A percentile compares a stretch with the other conserved stretches of the same genome.
These are phyloP conservation scores for Zymoseptoria pseudotritici DNA, from an alignment of 2,329 filamentous ascomycete species.

Conservation along the genomic window DNA sequence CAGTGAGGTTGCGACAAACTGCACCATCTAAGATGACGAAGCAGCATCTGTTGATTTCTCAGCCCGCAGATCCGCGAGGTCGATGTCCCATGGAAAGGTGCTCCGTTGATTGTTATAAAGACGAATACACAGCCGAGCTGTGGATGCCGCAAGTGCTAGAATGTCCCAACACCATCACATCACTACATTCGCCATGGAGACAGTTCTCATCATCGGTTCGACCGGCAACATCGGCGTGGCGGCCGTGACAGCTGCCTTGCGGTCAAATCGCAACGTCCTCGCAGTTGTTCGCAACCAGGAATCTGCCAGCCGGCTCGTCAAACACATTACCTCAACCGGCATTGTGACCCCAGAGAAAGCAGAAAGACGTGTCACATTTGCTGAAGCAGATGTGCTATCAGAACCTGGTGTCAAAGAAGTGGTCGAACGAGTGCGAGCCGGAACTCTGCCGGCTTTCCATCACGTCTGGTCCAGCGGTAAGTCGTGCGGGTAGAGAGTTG, in stretches of 20 bases:
- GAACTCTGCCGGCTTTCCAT: conserved; percentile 32
- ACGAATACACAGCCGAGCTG: background rate
- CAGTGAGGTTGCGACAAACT: background rate
- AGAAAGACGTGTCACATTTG: background rate
- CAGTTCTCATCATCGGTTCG: conserved; percentile 33
- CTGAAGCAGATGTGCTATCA: conserved; percentile 28
- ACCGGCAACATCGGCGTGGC: conserved; percentile 34
- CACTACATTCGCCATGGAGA: conserved; percentile 8
- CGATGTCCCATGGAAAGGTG: too few species aligned
- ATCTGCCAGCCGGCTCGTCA: conserved; percentile 29
- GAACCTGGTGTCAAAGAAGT: conserved; percentile 28
- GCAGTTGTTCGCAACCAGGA: conserved; percentile 32
- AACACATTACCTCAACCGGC: conserved; percentile 21
- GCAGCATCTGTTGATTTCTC: background rate
- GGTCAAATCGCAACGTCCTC: conserved; percentile 27
- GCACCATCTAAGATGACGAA: background rate
- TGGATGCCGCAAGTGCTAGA: background rate
- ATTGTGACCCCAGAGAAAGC: conserved; percentile 23
- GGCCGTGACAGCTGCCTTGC: conserved; percentile 27
- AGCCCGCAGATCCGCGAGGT: too few species aligned
- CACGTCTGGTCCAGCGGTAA: conserved; percentile 26
- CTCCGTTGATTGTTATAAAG: background rate
- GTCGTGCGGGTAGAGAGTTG: background rate
- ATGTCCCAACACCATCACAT: background rate
- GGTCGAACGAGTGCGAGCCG: conserved; percentile 28